phyloP scores from a whole-genome alignment of 2,329 filamentous ascomycete genomes.

The Epichloe bromicola region DNA sequence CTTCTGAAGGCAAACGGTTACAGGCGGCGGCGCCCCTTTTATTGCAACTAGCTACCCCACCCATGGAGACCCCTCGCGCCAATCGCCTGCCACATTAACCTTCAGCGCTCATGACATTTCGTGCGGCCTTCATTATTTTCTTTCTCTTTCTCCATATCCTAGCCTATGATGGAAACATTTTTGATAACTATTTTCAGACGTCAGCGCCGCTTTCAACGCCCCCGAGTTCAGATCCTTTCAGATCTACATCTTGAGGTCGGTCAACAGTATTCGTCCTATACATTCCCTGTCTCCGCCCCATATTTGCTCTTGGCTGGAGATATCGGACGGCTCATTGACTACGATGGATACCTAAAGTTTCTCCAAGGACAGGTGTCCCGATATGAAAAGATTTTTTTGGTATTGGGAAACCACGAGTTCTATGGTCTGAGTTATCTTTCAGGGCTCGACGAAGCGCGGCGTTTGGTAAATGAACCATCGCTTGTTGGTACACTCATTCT shows the following conservation, averaged over 20 bases:
- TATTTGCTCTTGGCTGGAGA: conserved; percentile 36
- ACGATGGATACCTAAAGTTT: conserved; percentile 31
- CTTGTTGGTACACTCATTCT: conserved; percentile 28
- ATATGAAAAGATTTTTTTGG: conserved; percentile 33
- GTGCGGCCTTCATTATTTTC: not conserved
- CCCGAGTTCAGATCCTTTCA: conserved; percentile 26
- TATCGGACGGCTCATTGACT: conserved; percentile 35
- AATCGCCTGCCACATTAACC: not conserved
- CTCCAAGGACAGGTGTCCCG: conserved; percentile 26
- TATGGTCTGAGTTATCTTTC: conserved; percentile 28
- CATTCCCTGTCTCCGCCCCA: conserved; percentile 26
- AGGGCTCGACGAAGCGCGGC: conserved; percentile 23
- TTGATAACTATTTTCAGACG: not conserved
- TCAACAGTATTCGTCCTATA: conserved; percentile 28
- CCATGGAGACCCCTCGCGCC: not conserved
- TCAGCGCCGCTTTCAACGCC: not conserved
- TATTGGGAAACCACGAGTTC: conserved; percentile 43
- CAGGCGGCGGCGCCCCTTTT: not conserved
- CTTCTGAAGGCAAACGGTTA: not conserved
- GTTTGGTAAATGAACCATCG: conserved; percentile 24
- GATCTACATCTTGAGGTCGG: conserved; percentile 37
- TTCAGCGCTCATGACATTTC: not conserved
- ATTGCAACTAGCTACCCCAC: not conserved
- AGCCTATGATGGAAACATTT: conserved; percentile 1
- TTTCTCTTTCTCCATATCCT: not conserved